Evolutionary conservation across 179 eudicot genomes (phyloP).

Genomic region (Gypsophila paniculata): DNA sequence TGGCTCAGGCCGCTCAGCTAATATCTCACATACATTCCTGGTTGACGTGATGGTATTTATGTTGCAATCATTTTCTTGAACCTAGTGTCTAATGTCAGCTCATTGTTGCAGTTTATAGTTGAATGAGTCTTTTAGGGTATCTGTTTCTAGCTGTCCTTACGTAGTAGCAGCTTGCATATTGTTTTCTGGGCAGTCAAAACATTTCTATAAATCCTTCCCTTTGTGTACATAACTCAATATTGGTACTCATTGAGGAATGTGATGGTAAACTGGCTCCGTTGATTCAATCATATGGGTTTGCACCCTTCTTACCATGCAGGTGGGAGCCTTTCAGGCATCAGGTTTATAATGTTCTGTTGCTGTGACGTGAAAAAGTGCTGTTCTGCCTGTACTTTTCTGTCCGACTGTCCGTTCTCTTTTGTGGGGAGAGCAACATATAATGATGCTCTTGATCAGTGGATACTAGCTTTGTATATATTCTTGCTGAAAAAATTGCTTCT

Average conservation of each 20-base stretch:
- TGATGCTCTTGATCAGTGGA: too few species aligned
- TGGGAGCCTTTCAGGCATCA: too few species aligned
- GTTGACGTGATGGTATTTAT: background rate
- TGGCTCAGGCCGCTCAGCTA: too few species aligned
- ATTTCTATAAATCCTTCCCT: background rate
- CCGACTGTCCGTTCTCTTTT: too few species aligned
- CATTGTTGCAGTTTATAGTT: background rate
- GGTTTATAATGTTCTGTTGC: too few species aligned
- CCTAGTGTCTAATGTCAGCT: background rate
- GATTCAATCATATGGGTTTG: too few species aligned
- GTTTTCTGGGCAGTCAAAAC: background rate
- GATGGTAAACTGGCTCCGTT: too few species aligned
- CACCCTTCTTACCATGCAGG: too few species aligned
- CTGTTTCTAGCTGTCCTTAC: background rate
- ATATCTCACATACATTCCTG: background rate
- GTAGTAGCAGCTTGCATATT: background rate
- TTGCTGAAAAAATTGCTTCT: too few species aligned
- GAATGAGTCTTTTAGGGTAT: background rate
- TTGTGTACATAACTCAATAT: background rate
- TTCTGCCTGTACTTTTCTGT: too few species aligned
- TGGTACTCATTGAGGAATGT: background rate
- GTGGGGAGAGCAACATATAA: background rate
- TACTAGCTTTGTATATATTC: too few species aligned
- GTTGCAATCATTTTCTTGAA: background rate
- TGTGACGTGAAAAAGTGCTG: too few species aligned